phyloP scores from a whole-genome alignment of 176 grass and related monocot genomes.

The Eremochloa ophiuroides region DNA sequence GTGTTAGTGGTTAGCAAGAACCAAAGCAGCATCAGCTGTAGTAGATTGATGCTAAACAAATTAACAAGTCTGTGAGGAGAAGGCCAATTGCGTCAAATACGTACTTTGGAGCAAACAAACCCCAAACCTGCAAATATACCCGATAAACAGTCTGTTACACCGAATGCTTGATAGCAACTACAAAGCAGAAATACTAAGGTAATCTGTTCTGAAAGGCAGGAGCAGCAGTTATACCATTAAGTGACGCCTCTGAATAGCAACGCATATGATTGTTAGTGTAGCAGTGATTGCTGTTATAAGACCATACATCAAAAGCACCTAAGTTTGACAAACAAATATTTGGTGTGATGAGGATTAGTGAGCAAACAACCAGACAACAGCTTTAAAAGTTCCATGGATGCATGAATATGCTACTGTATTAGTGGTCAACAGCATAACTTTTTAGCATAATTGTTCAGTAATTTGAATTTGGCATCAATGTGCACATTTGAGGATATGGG shows the following conservation, averaged over 20 bases:
- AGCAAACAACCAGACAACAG: constrained; percentile 7
- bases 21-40: constrained; percentile 31
- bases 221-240: constrained; percentile 74
- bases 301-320: constrained; percentile 88
- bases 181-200: neutral
- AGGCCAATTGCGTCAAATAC: constrained; percentile 85
- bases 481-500: neutral
- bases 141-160: neutral
- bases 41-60: constrained; percentile 60
- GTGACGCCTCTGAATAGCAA: constrained; percentile 91
- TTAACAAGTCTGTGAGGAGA: constrained; percentile 69
- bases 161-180: neutral
- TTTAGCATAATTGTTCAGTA: constrained; percentile 23
- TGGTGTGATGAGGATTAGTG: constrained; percentile 1
- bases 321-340: constrained; percentile 26
- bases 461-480: constrained; percentile 1
- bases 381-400: neutral
- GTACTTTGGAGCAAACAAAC: constrained; percentile 98
- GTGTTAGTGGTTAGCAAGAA: neutral
- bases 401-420: neutral
- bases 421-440: neutral
- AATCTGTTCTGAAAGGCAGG: neutral
- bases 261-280: constrained; percentile 65
- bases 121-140: constrained; percentile 79
- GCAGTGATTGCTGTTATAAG: constrained; percentile 74